These are phyloP conservation scores for Aspergillus sclerotiicarbonarius DNA, from an alignment of 495 filamentous ascomycete genomes.

Conservation along the genomic window DNA sequence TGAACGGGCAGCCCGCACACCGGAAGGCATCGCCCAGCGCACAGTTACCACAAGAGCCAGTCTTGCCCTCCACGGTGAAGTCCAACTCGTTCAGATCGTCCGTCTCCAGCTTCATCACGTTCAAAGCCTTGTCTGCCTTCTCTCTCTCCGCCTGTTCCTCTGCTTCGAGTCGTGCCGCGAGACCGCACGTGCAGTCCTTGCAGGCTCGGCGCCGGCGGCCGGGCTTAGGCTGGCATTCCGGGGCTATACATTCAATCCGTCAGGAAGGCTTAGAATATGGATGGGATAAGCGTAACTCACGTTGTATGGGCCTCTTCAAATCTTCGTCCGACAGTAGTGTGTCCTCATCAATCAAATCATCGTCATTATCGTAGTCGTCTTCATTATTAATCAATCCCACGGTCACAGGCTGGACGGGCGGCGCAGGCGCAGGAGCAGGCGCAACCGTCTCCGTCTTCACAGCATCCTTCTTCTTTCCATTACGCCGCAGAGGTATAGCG, in stretches of 20 bases:
- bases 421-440: slow-evolving; percentile 3
- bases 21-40: slow-evolving; percentile 73
- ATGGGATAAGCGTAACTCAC: slow-evolving; percentile 50
- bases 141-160: slow-evolving; percentile 72
- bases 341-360: slow-evolving; percentile 90
- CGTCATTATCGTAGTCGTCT: slow-evolving; percentile 53
- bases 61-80: slow-evolving; percentile 94
- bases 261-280: neutral
- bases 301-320: slow-evolving; percentile 65
- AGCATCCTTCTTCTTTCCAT: slow-evolving; percentile 53
- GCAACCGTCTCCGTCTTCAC: slow-evolving; percentile 30
- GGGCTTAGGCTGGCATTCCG: slow-evolving; percentile 76
- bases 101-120: slow-evolving; percentile 65
- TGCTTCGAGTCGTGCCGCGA: slow-evolving; percentile 72
- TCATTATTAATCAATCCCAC: slow-evolving; percentile 29
- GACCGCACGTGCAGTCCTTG: slow-evolving; percentile 96
- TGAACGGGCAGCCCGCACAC: slow-evolving; percentile 79
- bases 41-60: slow-evolving; percentile 89
- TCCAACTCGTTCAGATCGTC: slow-evolving; percentile 81
- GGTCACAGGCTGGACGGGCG: slow-evolving; percentile 9
- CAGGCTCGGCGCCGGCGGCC: slow-evolving; percentile 90
- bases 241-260: slow-evolving; percentile 49
- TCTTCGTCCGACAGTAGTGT: slow-evolving; percentile 81
- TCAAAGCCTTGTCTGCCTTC: slow-evolving; percentile 58
- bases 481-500: slow-evolving; percentile 70